Evolutionary conservation across 2,329 filamentous ascomycete genomes (phyloP).

Genomic region (Fusarium pseudograminearum): DNA sequence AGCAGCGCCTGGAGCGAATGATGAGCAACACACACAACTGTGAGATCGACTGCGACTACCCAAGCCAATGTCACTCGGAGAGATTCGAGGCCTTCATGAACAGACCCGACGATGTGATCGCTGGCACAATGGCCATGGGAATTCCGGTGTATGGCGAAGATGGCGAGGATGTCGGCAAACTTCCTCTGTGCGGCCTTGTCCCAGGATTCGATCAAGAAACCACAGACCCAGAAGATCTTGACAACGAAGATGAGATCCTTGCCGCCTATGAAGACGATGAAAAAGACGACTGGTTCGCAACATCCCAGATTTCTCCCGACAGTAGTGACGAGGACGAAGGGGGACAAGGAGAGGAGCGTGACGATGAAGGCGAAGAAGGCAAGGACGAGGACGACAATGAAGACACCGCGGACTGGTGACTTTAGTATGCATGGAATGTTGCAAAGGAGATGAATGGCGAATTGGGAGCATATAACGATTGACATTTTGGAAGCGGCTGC

Average conservation of each 20-base stretch:
- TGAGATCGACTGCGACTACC: slow-evolving; percentile 43
- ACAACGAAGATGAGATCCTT: slow-evolving; percentile 12
- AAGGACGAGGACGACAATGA: background rate
- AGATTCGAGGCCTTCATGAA: slow-evolving; percentile 1
- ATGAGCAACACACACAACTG: slow-evolving; percentile 32
- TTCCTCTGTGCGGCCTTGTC: slow-evolving; percentile 22
- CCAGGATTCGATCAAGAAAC: slow-evolving; percentile 14
- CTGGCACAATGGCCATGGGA: background rate
- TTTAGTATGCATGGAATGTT: background rate
- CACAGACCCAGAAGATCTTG: slow-evolving; percentile 1
- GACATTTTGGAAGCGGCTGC: background rate
- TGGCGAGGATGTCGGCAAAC: background rate
- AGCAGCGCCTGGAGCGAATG: slow-evolving; percentile 12
- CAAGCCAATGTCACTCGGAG: slow-evolving; percentile 38
- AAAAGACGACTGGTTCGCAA: slow-evolving; percentile 11
- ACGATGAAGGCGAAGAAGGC: background rate
- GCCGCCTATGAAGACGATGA: slow-evolving; percentile 11
- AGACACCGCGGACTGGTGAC: background rate
- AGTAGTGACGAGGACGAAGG: slow-evolving; percentile 3
- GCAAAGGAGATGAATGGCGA: background rate
- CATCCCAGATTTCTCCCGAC: background rate
- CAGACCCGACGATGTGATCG: background rate
- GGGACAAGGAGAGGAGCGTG: background rate
- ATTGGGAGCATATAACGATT: background rate
- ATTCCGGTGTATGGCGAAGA: background rate